phyloP scores from a whole-genome alignment of 495 filamentous ascomycete species.

The Neurospora sp. region DNA sequence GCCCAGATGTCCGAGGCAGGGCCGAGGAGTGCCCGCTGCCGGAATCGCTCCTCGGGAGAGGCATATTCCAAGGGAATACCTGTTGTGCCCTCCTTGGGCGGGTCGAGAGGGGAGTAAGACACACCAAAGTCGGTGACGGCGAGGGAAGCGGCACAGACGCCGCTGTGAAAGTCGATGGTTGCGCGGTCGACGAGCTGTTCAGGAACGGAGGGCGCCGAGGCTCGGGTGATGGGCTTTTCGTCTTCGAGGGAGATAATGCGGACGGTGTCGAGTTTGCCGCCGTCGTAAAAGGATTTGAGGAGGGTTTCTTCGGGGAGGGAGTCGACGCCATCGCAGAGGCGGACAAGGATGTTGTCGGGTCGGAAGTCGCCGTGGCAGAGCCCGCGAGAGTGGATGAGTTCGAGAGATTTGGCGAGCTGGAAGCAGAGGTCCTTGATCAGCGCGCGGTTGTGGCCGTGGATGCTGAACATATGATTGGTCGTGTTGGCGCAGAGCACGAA shows the following conservation, averaged over 20 bases:
- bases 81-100: neutral
- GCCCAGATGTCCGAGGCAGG: constrained; percentile 17
- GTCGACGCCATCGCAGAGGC: constrained; percentile 14
- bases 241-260: constrained; percentile 2
- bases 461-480: neutral
- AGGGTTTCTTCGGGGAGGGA: constrained; percentile 7
- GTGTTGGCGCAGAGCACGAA: neutral
- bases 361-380: constrained; percentile 23
- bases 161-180: neutral
- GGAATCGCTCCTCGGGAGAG: constrained; percentile 15
- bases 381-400: constrained; percentile 11
- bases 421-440: constrained; percentile 16
- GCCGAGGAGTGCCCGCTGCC: neutral
- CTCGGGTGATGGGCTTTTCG: neutral
- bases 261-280: neutral
- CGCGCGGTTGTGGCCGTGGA: neutral
- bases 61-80: constrained; percentile 11
- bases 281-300: neutral
- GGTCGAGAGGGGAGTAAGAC: constrained; percentile 4
- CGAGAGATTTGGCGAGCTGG: constrained; percentile 10
- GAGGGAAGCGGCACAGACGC: constrained; percentile 4
- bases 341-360: constrained; percentile 14
- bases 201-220: constrained; percentile 6
- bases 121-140: constrained; percentile 21
- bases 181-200: constrained; percentile 10